Conservation (phyloP, 805 yeast species). For the Clavispora vitiphila region DNA sequence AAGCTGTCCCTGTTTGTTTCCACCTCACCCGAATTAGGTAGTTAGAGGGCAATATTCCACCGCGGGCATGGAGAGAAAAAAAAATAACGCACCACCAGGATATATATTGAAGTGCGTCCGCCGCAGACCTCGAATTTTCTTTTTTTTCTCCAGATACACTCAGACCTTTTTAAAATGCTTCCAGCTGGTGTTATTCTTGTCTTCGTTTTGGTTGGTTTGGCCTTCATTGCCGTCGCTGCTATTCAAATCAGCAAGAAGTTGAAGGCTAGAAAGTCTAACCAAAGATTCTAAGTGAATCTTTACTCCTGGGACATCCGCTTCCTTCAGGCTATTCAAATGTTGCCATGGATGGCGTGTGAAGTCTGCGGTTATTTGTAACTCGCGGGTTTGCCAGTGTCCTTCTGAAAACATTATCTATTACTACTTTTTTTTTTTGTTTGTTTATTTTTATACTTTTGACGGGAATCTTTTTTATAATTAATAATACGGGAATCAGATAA, state of each 20-base stretch:
- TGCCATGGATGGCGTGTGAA: background rate
- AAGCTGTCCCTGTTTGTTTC: background rate
- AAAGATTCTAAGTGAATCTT: constrained; percentile 13
- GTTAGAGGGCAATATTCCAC: background rate
- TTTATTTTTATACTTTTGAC: constrained; percentile 12
- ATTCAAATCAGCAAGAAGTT: constrained; percentile 36
- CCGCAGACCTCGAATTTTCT: constrained; percentile 3
- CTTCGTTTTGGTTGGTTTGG: constrained; percentile 52
- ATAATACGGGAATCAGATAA: constrained; percentile 17
- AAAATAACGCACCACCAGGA: constrained; percentile 11
- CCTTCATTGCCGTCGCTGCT: constrained; percentile 30
- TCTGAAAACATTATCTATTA: constrained; percentile 11
- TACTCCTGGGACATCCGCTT: background rate
- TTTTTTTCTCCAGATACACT: constrained; percentile 2
- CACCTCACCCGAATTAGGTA: background rate
- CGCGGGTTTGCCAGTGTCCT: background rate
- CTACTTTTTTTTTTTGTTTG: constrained; percentile 8
- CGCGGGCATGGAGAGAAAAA: background rate
- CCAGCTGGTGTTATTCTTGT: constrained; percentile 75
- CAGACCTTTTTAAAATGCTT: constrained; percentile 39
- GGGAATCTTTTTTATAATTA: constrained; percentile 18
- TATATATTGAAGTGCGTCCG: constrained; percentile 4
- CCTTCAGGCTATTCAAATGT: background rate
- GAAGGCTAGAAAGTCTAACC: constrained; percentile 37
- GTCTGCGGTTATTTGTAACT: background rate